Conservation (phyloP, 306 rosid species). For the Castanea crenata region DNA sequence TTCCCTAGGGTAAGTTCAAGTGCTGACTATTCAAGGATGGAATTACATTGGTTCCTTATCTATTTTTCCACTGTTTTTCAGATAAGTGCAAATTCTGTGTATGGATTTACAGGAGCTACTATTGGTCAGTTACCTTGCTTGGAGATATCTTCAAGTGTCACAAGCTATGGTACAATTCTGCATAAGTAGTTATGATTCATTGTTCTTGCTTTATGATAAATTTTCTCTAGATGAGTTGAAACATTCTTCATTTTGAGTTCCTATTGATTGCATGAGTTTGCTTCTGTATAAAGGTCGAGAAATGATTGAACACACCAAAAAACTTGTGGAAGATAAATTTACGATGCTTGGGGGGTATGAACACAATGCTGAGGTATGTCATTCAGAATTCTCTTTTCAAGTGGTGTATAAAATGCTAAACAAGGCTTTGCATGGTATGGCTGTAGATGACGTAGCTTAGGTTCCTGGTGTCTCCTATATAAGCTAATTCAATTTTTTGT, state of each 20-base stretch:
- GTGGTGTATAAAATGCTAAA: conserved; percentile 4
- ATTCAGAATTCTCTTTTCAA: conserved; percentile 16
- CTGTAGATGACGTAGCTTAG: conserved; percentile 5
- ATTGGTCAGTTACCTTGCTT: conserved; percentile 90
- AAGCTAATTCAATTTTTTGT: not conserved
- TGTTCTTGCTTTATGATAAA: not conserved
- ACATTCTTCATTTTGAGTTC: conserved; percentile 6
- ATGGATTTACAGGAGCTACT: conserved; percentile 98
- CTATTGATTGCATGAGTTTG: conserved; percentile 28
- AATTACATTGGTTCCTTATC: conserved; percentile 9
- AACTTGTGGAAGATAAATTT: conserved; percentile 83
- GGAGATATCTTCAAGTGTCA: conserved; percentile 98
- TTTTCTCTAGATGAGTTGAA: conserved; percentile 19
- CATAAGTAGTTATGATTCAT: conserved; percentile 6
- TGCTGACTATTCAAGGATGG: not conserved
- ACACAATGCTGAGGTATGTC: conserved; percentile 79
- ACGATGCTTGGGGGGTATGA: conserved; percentile 71
- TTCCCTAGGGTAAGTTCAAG: not conserved
- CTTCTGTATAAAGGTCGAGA: conserved; percentile 69
- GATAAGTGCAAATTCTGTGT: conserved; percentile 98
- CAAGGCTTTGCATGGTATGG: not conserved
- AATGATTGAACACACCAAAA: conserved; percentile 94
- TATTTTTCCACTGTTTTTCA: conserved; percentile 30
- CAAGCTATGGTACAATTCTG: conserved; percentile 85
- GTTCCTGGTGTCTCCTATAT: conserved; percentile 3